Percentiles rank a stretch among this genome's conserved stretches.
Evolutionary conservation across 2,329 filamentous ascomycete genomes (phyloP).

Genomic region (Whalleya microplaca): DNA sequence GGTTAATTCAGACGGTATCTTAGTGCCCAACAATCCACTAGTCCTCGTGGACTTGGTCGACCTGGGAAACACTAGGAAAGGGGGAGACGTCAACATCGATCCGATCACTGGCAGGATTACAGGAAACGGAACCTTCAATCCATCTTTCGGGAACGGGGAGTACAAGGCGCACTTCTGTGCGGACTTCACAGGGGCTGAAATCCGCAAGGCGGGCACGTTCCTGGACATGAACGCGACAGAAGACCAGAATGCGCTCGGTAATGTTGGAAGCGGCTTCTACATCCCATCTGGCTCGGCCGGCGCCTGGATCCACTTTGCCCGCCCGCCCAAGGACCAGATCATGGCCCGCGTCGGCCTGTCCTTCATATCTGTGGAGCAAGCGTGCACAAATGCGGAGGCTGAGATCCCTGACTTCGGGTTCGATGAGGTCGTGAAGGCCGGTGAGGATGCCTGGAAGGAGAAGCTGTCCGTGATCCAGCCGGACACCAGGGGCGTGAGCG

Average conservation of each 20-base stretch:
- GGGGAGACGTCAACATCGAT: conserved; percentile 56
- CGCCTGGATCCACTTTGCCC: conserved; percentile 65
- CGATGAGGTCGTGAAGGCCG: conserved; percentile 54
- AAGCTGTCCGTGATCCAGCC: conserved; percentile 65
- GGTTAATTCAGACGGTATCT: conserved; percentile 24
- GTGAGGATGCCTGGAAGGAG: conserved; percentile 62
- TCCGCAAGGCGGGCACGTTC: conserved; percentile 62
- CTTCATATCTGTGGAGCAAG: conserved; percentile 68
- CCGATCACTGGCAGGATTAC: conserved; percentile 55
- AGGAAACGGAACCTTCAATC: conserved; percentile 61
- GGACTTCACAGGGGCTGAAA: conserved; percentile 58
- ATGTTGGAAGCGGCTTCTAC: conserved; percentile 36
- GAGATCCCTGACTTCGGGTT: conserved; percentile 72
- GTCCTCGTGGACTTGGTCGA: conserved; percentile 65
- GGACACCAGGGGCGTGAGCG: conserved; percentile 56
- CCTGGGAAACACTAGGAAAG: conserved; percentile 53
- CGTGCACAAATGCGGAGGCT: conserved; percentile 69
- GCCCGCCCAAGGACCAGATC: conserved; percentile 50
- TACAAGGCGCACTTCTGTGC: conserved; percentile 65
- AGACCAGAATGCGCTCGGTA: conserved; percentile 25
- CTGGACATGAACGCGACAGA: conserved; percentile 49
- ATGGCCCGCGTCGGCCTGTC: conserved; percentile 73
- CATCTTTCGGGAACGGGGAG: conserved; percentile 62
- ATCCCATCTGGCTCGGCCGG: conserved; percentile 49
- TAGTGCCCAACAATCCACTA: conserved; percentile 52